phyloP scores from a whole-genome alignment of 306 rosid species.

The Trifolium fragiferum region DNA sequence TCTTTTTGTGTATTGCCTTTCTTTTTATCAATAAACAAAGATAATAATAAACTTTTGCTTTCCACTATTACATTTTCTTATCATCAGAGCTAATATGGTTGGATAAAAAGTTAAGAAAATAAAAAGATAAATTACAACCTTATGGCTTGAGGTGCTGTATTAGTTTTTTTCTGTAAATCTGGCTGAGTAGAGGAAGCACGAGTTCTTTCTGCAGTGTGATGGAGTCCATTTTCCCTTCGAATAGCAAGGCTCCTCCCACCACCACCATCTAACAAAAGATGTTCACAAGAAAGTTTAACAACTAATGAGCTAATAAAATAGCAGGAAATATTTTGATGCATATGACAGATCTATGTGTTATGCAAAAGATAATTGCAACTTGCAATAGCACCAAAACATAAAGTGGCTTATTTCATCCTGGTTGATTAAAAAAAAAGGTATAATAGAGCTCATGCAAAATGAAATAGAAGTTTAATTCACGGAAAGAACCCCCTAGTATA shows the following conservation, averaged over 20 bases:
- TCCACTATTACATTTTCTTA: constrained; percentile 33
- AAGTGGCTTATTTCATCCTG: neutral
- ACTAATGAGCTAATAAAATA: constrained; percentile 15
- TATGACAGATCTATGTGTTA: neutral
- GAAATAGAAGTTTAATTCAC: constrained; percentile 11
- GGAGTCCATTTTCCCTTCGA: constrained; percentile 67
- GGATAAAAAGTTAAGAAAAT: constrained; percentile 17
- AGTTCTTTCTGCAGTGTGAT: constrained; percentile 53
- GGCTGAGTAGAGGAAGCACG: constrained; percentile 46
- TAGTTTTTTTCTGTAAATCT: constrained; percentile 51
- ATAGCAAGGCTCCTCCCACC: constrained; percentile 57
- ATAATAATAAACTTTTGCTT: constrained; percentile 21
- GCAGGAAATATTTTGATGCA: constrained; percentile 2
- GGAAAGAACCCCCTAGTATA: neutral
- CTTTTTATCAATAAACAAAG: constrained; percentile 8
- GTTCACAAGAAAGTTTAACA: constrained; percentile 35
- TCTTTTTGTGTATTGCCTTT: neutral
- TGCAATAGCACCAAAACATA: constrained; percentile 11
- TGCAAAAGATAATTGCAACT: constrained; percentile 22
- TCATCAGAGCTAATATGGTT: neutral
- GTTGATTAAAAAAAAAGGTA: constrained; percentile 25
- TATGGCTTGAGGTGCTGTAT: constrained; percentile 44
- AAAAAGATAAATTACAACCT: constrained; percentile 49
- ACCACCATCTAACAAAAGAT: constrained; percentile 57
- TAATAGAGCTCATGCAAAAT: constrained; percentile 20